phyloP scores from a whole-genome alignment of 139 green algal genomes.

The Chlamydomonas incerta region DNA sequence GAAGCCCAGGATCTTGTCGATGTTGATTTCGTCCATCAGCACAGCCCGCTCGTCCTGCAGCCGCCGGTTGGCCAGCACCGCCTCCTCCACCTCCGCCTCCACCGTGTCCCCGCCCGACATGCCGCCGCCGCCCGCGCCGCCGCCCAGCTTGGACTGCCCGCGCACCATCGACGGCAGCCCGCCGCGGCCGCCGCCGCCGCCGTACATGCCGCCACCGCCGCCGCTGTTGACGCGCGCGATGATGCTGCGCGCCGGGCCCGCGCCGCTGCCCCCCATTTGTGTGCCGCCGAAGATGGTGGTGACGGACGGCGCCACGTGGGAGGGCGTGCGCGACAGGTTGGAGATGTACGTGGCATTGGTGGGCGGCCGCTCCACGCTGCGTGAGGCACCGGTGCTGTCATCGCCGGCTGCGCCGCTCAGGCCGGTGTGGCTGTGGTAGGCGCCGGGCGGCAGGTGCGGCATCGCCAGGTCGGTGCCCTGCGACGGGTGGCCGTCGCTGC shows the following conservation, averaged over 20 bases:
- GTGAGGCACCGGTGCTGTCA: background rate
- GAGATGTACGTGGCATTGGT: background rate
- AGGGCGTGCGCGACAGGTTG: background rate
- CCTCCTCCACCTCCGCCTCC: slow-evolving; percentile 51
- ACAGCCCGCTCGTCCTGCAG: slow-evolving; percentile 25
- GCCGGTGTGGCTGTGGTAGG: too few relatives aligned
- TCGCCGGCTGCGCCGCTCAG: background rate
- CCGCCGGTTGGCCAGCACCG: slow-evolving; percentile 46
- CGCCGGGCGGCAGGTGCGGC: background rate
- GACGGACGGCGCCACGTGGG: background rate
- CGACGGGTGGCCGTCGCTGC: background rate
- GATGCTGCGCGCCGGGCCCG: background rate
- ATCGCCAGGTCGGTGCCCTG: background rate
- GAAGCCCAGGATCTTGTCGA: slow-evolving; percentile 55
- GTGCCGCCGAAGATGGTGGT: too few relatives aligned
- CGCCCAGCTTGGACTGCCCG: slow-evolving; percentile 14
- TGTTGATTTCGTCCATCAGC: slow-evolving; percentile 52
- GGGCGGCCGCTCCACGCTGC: background rate
- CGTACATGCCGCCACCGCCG: background rate
- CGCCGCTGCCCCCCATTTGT: too few relatives aligned
- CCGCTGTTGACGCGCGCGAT: slow-evolving; percentile 12
- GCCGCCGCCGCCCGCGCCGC: background rate
- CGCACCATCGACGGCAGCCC: background rate
- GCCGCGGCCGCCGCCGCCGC: background rate
- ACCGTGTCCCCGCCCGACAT: background rate